Evolutionary conservation across 805 yeast species (phyloP).

Genomic region (Cyberlindnera bimundalis): DNA sequence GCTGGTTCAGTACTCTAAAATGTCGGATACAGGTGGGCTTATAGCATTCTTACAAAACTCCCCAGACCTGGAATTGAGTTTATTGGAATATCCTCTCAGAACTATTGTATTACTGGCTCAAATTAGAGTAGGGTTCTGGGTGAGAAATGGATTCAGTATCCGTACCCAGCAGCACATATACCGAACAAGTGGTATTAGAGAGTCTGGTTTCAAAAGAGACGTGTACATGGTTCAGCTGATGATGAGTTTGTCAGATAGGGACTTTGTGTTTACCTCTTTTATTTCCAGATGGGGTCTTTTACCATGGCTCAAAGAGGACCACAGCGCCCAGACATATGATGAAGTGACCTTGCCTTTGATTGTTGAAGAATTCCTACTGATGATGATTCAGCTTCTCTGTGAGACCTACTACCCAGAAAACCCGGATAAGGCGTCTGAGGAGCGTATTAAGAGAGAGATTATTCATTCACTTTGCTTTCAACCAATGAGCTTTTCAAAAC

Average conservation of each 20-base stretch:
- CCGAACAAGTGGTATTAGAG: constrained; percentile 73
- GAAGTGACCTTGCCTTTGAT: constrained; percentile 49
- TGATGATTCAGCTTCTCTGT: constrained; percentile 61
- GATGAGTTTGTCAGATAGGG: constrained; percentile 54
- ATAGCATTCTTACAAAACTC: constrained; percentile 10
- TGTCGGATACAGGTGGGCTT: constrained; percentile 16
- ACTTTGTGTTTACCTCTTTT: constrained; percentile 52
- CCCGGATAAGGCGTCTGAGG: constrained; percentile 43
- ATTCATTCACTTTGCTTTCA: constrained; percentile 80
- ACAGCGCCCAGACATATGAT: constrained; percentile 42
- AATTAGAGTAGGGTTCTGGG: constrained; percentile 89
- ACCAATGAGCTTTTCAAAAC: constrained; percentile 65
- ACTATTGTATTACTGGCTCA: constrained; percentile 78
- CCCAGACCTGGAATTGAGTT: constrained; percentile 4
- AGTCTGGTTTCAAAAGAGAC: constrained; percentile 78
- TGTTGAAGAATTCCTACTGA: constrained; percentile 75
- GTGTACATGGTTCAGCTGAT: constrained; percentile 63
- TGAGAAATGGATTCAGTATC: constrained; percentile 83
- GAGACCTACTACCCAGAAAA: constrained; percentile 62
- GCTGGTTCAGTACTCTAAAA: constrained; percentile 52
- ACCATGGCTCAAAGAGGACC: constrained; percentile 48
- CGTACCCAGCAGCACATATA: constrained; percentile 78
- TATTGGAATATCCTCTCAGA: constrained; percentile 71
- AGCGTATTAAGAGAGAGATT: constrained; percentile 63
- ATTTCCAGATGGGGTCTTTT: constrained; percentile 67